phyloP scores from a whole-genome alignment of 208 protist species.

The Leishmania arabica region DNA sequence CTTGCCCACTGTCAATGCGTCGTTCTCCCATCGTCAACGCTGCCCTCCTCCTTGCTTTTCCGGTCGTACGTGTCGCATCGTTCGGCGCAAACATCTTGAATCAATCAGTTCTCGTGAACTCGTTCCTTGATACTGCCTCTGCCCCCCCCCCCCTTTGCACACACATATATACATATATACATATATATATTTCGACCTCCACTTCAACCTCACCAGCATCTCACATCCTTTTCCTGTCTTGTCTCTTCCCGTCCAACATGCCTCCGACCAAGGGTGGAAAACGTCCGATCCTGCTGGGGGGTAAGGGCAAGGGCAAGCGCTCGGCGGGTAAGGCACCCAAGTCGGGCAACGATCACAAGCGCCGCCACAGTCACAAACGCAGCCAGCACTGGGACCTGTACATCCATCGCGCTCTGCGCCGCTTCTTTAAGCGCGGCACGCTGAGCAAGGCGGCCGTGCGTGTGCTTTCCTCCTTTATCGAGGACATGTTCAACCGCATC shows the following conservation, averaged over 20 bases:
- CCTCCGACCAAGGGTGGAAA: conserved; percentile 90
- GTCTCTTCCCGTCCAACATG: conserved; percentile 37
- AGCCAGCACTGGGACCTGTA: conserved; percentile 92
- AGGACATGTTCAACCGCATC: conserved; percentile 99
- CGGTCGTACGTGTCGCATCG: background rate
- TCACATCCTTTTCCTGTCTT: conserved; percentile 11
- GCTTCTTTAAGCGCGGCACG: conserved; percentile 97
- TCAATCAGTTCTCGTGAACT: background rate
- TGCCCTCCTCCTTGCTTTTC: background rate
- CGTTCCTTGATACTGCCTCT: background rate
- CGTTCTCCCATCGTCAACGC: background rate
- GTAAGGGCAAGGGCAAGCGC: conserved; percentile 98
- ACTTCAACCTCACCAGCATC: no score
- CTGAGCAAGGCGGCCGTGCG: conserved; percentile 97
- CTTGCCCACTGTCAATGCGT: background rate
- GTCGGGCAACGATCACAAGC: conserved; percentile 53
- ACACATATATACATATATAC: background rate
- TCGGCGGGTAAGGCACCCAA: conserved; percentile 95
- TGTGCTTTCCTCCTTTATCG: conserved; percentile 99
- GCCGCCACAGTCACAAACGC: conserved; percentile 69
- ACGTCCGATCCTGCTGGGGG: conserved; percentile 89
- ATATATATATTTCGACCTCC: conserved; percentile 1
- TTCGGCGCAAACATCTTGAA: no score
- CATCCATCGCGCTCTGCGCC: conserved; percentile 96
- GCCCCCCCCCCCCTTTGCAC: background rate